phyloP scores from a whole-genome alignment of 257 asterid genomes.

The Solanum medicagineum region DNA sequence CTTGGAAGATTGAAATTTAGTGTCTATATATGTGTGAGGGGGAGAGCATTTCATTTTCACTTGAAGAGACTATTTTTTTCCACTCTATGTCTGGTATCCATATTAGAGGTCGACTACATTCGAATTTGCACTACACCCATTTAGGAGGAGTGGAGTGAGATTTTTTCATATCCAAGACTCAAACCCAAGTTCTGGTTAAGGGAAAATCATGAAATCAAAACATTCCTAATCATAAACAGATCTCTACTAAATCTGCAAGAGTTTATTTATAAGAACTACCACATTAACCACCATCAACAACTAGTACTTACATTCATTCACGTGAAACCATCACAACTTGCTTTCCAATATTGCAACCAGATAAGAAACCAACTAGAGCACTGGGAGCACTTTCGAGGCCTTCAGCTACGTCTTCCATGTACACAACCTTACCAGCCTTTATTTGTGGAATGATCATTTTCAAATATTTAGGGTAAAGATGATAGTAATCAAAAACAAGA shows the following conservation, averaged over 20 bases:
- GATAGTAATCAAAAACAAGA: neutral
- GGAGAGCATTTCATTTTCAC: neutral
- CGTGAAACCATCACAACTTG: neutral
- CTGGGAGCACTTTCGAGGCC: neutral
- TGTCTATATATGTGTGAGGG: too few relatives aligned
- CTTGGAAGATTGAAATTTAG: neutral
- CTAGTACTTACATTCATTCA: neutral
- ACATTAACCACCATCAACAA: neutral
- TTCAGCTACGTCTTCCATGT: neutral
- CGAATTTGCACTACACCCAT: too few relatives aligned
- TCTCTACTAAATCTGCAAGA: neutral
- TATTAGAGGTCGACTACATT: too few relatives aligned
- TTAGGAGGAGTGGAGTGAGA: too few relatives aligned
- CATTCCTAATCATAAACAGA: neutral
- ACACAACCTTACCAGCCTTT: neutral
- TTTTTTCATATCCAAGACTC: too few relatives aligned
- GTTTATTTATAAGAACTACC: neutral
- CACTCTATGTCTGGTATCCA: too few relatives aligned
- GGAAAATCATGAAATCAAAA: neutral
- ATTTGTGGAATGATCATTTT: neutral
- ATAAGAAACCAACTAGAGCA: neutral
- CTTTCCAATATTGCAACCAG: neutral
- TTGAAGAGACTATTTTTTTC: neutral
- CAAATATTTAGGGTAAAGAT: neutral
- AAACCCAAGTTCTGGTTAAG: too few relatives aligned